Base-by-base conservation (phyloP, 1,284 basidiomycete genomes). In the Malassezia sympodialis region DNA sequence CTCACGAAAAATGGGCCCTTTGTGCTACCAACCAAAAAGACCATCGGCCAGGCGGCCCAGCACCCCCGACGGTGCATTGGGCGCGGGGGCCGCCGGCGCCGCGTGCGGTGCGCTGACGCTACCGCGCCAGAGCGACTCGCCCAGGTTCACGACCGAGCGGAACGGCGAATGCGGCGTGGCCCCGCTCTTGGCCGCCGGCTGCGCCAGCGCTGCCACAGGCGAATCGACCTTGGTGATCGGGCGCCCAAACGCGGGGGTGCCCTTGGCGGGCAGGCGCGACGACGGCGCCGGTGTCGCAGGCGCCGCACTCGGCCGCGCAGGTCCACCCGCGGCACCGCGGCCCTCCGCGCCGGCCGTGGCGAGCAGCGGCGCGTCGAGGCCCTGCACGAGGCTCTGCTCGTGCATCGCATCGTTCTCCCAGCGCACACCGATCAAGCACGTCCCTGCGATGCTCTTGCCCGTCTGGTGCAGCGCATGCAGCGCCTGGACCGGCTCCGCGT, bases 381-480 rank as follows among this genome's bases (percentile, higher is more conserved):
- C 66, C 17, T 60, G 55, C 35, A 62, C 60, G 3, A 63, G 53
- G 15, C 57, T 56, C 17, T 62, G 58, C 42, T 66, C 61, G 35
- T 68, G 64, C 46, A 68, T 55, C 41, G 63, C 66, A 32, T 66
- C 64, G 37, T 65, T 61, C 30, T 66, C 62, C 66, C 66, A 68
- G 19, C 66, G 59, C 34, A 65, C 66, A 19, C 66, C 65, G 14
- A 68, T 53, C 49, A 68, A 59, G 42, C 62, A 65, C 2, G 62
- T 58, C 10, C 63, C 61, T 8, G 64, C 64, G 10, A 68, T 49
- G 4, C 61, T 45, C 43, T 65, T 59, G 39, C 66, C 66, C 39
- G 56, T 65, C 34, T 63, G 60, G 24, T 59, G 62, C 15, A 68
- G 51, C 8, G 66, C 66, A 8, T 63, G 61, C 41, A 68, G 51